phyloP scores from a whole-genome alignment of 345 rosid genomes.

The Pistacia vera region DNA sequence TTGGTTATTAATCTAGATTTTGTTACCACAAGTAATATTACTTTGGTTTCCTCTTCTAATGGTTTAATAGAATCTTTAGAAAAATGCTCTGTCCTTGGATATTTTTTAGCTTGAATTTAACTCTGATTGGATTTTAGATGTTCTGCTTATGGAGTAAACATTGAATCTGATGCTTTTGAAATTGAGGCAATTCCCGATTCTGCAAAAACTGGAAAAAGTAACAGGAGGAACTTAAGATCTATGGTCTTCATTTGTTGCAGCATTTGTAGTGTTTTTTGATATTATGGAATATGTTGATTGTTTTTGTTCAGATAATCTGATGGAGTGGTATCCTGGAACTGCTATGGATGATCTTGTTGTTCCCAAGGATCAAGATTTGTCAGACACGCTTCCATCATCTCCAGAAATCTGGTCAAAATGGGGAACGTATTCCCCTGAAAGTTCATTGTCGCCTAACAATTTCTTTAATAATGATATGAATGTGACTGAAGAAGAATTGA shows the following conservation, averaged over 20 bases:
- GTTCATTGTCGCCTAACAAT: conserved; percentile 27
- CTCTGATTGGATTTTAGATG: neutral
- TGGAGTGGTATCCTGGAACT: conserved; percentile 49
- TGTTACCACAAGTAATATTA: neutral
- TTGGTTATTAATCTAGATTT: neutral
- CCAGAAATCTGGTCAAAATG: conserved; percentile 52
- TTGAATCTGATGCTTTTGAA: neutral
- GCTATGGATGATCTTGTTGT: conserved; percentile 44
- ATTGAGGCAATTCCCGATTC: neutral
- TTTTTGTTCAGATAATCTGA: conserved; percentile 31
- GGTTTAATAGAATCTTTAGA: neutral
- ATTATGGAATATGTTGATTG: conserved; percentile 4
- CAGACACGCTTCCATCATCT: conserved; percentile 53
- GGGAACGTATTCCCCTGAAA: conserved; percentile 32
- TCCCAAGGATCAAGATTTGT: conserved; percentile 42
- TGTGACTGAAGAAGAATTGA: conserved; percentile 15
- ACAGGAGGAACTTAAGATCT: neutral
- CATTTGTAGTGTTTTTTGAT: neutral
- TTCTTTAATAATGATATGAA: conserved; percentile 14
- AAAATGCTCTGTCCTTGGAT: neutral
- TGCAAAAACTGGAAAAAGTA: neutral
- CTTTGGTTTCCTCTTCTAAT: neutral
- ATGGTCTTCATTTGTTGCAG: neutral
- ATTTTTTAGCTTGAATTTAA: neutral
- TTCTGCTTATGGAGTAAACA: neutral